Base-by-base conservation (phyloP, 768 basidiomycete species). In the Phlebiopsis flavidoalba region DNA sequence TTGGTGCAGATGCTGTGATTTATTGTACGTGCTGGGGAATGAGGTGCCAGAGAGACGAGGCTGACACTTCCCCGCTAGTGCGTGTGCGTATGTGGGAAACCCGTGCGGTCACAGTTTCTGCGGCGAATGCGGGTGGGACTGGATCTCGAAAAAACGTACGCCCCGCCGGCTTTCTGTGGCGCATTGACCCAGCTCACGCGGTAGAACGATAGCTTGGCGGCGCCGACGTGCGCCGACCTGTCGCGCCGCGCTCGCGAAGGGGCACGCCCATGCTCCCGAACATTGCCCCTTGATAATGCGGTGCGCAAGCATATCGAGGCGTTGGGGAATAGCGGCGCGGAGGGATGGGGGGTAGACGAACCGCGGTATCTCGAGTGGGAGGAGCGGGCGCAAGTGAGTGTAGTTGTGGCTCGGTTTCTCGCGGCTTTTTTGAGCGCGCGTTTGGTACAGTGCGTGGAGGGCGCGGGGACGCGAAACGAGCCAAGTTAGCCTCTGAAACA, bases 91-190 rank as follows among this genome's bases (percentile, higher is more conserved):
- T 67, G 62, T 84, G 26, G 78, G 81, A 22, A 88, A 84, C 66
- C 87, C 89, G 2, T 91, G 89, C 65, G 89, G 89, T 12, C 89
- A 91, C 67, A 84, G 82, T 24, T 81, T 80, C 61, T 91, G 89
- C 60, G 89, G 85, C 8, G 78, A 82, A 46, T 91, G 89, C 66
- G 82, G 81, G 11, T 77, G 80, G 72, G 71, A 76, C 59, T 91
- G 88, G 88, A 73, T 83, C 56, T 65, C 67, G 45, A 76, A 79
- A n/a, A 66, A 83, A 80, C 58, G 87, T 86, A 60, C 45, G 46
- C 35, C n/a, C 40, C 31, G 21, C n/a, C 15, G 31, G 21, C 37
- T 11, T n/a, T 15, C 31, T 54, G 17, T n/a, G 19, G 21, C 40
- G 33, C n/a, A 14, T 37, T 61, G 53, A 26, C 48, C 55, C 24